Percentiles rank a stretch among this genome's conserved stretches.
Conservation (phyloP, 495 filamentous ascomycete species). For the Aspergillus taichungensis region DNA sequence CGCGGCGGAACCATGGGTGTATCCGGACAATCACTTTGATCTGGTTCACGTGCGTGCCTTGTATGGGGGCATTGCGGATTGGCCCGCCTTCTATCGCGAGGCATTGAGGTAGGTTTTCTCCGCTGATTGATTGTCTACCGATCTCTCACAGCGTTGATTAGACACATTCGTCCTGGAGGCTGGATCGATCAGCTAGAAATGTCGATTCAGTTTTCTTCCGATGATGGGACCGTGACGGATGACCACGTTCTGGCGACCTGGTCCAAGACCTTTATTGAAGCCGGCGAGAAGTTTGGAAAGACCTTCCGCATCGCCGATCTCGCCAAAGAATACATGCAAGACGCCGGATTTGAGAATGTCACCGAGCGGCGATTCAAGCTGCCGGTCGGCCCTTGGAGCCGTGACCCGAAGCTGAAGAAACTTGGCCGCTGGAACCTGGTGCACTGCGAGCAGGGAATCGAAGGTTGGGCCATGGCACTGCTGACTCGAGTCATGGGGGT, state of each 20-base stretch:
- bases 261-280: slow-evolving; percentile 42
- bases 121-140: background rate
- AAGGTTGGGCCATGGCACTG: slow-evolving; percentile 45
- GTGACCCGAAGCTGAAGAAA: slow-evolving; percentile 51
- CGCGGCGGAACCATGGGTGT: slow-evolving; percentile 43
- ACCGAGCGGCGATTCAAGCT: slow-evolving; percentile 50
- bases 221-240: slow-evolving; percentile 39
- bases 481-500: slow-evolving; percentile 47
- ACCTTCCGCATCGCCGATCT: slow-evolving; percentile 38
- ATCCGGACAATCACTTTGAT: slow-evolving; percentile 45
- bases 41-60: slow-evolving; percentile 54
- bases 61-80: slow-evolving; percentile 50
- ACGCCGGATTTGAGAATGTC: slow-evolving; percentile 52
- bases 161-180: slow-evolving; percentile 51
- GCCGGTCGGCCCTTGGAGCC: slow-evolving; percentile 58
- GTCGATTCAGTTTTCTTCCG: slow-evolving; percentile 38
- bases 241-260: slow-evolving; percentile 44
- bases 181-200: slow-evolving; percentile 56
- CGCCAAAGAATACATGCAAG: slow-evolving; percentile 22
- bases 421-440: slow-evolving; percentile 54
- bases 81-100: slow-evolving; percentile 37
- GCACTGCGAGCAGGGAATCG: slow-evolving; percentile 54
- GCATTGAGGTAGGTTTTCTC: slow-evolving; percentile 19
- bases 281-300: slow-evolving; percentile 41
- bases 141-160: slow-evolving; percentile 3